phyloP scores from a whole-genome alignment of 2,329 filamentous ascomycete species.

The Colletotrichum sublineola region DNA sequence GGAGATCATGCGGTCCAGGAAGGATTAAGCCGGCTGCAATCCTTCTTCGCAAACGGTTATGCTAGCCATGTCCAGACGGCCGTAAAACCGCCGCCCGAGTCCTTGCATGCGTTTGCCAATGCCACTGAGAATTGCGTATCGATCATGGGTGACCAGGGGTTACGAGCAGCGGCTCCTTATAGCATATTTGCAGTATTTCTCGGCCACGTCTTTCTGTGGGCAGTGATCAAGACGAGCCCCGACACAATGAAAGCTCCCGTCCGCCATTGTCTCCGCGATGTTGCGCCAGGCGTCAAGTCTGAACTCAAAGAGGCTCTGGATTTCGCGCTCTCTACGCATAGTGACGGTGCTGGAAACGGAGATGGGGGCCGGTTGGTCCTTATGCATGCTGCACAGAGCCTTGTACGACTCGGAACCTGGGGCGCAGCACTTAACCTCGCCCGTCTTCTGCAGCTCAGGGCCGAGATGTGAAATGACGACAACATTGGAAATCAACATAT shows the following conservation, averaged over 20 bases:
- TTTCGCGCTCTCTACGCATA: too few species aligned
- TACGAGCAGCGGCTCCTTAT: slow-evolving; percentile 5
- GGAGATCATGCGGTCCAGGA: background rate
- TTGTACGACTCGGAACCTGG: slow-evolving; percentile 24
- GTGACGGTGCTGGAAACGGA: background rate
- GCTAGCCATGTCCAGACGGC: background rate
- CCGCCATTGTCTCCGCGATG: background rate
- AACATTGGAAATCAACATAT: background rate
- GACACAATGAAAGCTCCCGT: background rate
- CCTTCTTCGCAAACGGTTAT: slow-evolving; percentile 8
- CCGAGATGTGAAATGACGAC: background rate
- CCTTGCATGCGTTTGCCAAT: background rate
- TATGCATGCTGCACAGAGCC: slow-evolving; percentile 16
- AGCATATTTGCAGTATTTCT: slow-evolving; percentile 22
- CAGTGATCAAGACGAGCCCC: background rate
- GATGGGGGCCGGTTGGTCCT: slow-evolving; percentile 5
- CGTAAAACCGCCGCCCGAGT: background rate
- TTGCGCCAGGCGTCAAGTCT: background rate
- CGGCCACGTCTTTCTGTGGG: slow-evolving; percentile 16
- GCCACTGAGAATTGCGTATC: background rate
- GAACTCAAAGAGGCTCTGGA: slow-evolving; percentile 5
- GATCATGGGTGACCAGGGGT: background rate
- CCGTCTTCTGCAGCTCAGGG: background rate
- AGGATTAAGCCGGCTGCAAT: slow-evolving; percentile 8
- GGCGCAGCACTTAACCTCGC: slow-evolving; percentile 24